Evolutionary conservation across 176 grass and related monocot species (phyloP).

Genomic region (Avena eriantha): DNA sequence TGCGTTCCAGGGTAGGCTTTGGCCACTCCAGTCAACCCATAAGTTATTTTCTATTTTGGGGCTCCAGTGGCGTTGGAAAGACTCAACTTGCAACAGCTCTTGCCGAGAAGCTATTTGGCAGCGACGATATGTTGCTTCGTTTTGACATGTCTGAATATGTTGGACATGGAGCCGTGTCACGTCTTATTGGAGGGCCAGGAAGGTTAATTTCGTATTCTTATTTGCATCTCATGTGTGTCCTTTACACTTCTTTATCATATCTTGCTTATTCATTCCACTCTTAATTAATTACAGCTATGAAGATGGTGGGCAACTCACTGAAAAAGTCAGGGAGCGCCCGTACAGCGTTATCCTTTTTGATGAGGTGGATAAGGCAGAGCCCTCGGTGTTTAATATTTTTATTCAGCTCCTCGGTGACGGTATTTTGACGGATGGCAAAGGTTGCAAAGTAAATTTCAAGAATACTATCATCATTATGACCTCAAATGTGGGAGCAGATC

Average conservation of each 20-base stretch:
- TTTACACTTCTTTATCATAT: neutral
- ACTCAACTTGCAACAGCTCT: slow-evolving; percentile 57
- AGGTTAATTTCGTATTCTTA: slow-evolving; percentile 14
- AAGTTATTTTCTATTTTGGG: slow-evolving; percentile 43
- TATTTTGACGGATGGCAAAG: neutral
- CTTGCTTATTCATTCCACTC: neutral
- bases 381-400: neutral
- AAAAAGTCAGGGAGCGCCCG: neutral
- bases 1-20: slow-evolving; percentile 42
- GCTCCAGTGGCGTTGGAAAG: slow-evolving; percentile 60
- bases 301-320: neutral
- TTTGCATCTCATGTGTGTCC: neutral
- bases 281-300: neutral
- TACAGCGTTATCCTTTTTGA: neutral
- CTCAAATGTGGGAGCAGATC: neutral
- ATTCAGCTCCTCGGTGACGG: neutral
- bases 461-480: slow-evolving; percentile 1
- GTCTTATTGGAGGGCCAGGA: slow-evolving; percentile 50
- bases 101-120: slow-evolving; percentile 35
- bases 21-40: slow-evolving; percentile 3
- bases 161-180: neutral
- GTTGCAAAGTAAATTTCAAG: neutral
- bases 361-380: neutral
- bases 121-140: slow-evolving; percentile 30
- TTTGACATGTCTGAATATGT: slow-evolving; percentile 58